A percentile compares a stretch with the other conserved stretches of the same genome.
Evolutionary conservation across 768 basidiomycete genomes (phyloP).

Genomic region (Leucogyrophana mollusca): DNA sequence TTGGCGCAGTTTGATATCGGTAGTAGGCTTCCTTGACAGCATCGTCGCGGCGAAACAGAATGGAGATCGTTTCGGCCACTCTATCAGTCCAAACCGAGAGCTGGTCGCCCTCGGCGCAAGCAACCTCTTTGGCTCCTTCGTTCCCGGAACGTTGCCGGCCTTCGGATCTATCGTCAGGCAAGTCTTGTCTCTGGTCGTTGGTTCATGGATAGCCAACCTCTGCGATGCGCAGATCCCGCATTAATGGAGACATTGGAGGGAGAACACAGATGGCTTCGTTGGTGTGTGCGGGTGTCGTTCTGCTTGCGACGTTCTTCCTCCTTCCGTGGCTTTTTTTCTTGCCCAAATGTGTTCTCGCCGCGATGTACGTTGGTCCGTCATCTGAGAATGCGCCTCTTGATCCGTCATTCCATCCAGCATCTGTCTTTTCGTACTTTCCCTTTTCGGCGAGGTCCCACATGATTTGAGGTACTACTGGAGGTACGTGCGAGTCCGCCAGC

Average conservation of each 20-base stretch:
- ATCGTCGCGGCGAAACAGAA: constrained; percentile 97
- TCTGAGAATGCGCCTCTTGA: constrained; percentile 5
- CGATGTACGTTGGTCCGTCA: constrained; percentile 56
- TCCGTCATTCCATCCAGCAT: constrained; percentile 48
- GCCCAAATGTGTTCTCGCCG: constrained; percentile 88
- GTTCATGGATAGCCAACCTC: neutral
- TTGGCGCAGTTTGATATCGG: constrained; percentile 59
- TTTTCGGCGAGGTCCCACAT: constrained; percentile 84
- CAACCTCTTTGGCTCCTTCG: constrained; percentile 75
- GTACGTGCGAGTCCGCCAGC: constrained; percentile 36
- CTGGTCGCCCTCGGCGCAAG: constrained; percentile 86
- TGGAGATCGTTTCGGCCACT: constrained; percentile 78
- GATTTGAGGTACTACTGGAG: constrained; percentile 84
- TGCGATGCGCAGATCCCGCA: constrained; percentile 53
- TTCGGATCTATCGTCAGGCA: constrained; percentile 83
- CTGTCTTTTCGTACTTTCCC: constrained; percentile 78
- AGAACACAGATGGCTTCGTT: constrained; percentile 89
- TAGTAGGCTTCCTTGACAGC: constrained; percentile 91
- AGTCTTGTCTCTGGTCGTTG: neutral
- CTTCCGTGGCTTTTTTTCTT: constrained; percentile 83
- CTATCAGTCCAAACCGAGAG: constrained; percentile 92
- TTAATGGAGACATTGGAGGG: constrained; percentile 87
- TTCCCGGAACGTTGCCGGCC: constrained; percentile 88
- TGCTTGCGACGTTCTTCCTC: constrained; percentile 87
- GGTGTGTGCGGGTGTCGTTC: constrained; percentile 67